A percentile compares a stretch with the other conserved stretches of the same genome.
Evolutionary conservation across 139 green algal genomes (phyloP).

Genomic region (Picochlorum sp.): DNA sequence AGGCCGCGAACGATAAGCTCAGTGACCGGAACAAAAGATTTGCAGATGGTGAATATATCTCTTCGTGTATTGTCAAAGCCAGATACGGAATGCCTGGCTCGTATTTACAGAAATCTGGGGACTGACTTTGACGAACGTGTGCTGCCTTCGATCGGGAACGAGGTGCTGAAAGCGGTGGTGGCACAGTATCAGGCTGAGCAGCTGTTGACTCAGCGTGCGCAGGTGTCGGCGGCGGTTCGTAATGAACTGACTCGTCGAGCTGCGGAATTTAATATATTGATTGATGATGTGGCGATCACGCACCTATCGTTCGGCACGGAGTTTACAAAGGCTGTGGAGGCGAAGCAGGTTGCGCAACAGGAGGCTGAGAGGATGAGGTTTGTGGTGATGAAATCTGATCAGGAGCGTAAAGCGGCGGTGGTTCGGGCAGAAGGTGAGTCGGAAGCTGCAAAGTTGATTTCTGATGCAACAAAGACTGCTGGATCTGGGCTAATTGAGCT

Average conservation of each 20-base stretch:
- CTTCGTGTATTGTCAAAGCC: conserved; percentile 91
- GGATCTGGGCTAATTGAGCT: conserved; percentile 92
- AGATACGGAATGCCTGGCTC: conserved; percentile 56
- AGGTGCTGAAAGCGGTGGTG: conserved; percentile 96
- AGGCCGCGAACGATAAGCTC: conserved; percentile 86
- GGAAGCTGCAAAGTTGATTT: conserved; percentile 90
- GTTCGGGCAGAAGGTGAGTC: conserved; percentile 93
- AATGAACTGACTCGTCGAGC: conserved; percentile 66
- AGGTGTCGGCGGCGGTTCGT: conserved; percentile 66
- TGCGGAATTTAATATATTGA: conserved; percentile 91
- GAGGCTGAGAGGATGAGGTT: conserved; percentile 94
- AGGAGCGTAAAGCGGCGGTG: conserved; percentile 83
- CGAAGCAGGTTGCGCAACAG: conserved; percentile 98
- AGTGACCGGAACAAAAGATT: conserved; percentile 96
- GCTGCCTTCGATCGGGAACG: conserved; percentile 97
- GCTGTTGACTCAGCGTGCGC: conserved; percentile 94
- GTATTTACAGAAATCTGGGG: conserved; percentile 87
- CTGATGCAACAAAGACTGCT: conserved; percentile 78
- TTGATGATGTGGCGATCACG: conserved; percentile 98
- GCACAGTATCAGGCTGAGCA: conserved; percentile 99
- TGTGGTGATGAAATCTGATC: conserved; percentile 84
- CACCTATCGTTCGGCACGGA: conserved; percentile 94
- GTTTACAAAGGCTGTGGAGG: conserved; percentile 93
- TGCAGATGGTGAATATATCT: conserved; percentile 99
- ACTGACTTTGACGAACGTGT: conserved; percentile 97